Percentiles rank a stretch among this genome's conserved stretches.
Evolutionary conservation across 495 filamentous ascomycete genomes (phyloP).

Genomic region (Chaetomium tenue): DNA sequence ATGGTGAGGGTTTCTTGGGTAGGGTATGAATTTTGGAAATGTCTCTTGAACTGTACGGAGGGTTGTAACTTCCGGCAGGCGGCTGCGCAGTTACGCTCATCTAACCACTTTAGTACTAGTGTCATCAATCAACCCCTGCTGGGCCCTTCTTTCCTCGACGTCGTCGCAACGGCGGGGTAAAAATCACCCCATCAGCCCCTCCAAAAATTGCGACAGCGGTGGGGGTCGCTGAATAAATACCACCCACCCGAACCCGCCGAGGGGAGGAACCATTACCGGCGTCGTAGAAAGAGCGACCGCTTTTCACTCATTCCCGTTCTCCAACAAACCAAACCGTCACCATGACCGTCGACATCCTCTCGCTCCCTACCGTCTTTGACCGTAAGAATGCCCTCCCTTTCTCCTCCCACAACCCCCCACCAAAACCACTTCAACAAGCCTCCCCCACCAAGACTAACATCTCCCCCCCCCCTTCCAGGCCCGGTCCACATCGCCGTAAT

Average conservation of each 20-base stretch:
- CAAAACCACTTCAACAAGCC: too few relatives aligned
- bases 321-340: neutral
- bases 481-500: slow-evolving; percentile 91
- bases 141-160: slow-evolving; percentile 25
- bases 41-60: neutral
- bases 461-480: slow-evolving; percentile 46
- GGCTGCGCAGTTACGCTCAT: neutral
- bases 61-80: neutral
- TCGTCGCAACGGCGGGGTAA: slow-evolving; percentile 39
- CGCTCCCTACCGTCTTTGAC: slow-evolving; percentile 26
- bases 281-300: neutral
- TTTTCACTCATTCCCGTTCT: neutral
- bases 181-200: slow-evolving; percentile 25
- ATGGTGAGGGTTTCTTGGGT: neutral
- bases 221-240: neutral
- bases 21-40: neutral
- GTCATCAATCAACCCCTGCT: slow-evolving; percentile 4
- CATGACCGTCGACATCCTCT: slow-evolving; percentile 21
- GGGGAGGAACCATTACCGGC: neutral
- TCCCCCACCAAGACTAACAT: neutral
- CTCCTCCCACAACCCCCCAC: neutral
- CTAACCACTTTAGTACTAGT: neutral
- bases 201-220: slow-evolving; percentile 25
- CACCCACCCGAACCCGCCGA: neutral
- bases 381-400: slow-evolving; percentile 11